Percentiles rank a stretch among this genome's conserved stretches.
phyloP scores from a whole-genome alignment of 2,329 filamentous ascomycete species.

The Scedosporium minutisporum region DNA sequence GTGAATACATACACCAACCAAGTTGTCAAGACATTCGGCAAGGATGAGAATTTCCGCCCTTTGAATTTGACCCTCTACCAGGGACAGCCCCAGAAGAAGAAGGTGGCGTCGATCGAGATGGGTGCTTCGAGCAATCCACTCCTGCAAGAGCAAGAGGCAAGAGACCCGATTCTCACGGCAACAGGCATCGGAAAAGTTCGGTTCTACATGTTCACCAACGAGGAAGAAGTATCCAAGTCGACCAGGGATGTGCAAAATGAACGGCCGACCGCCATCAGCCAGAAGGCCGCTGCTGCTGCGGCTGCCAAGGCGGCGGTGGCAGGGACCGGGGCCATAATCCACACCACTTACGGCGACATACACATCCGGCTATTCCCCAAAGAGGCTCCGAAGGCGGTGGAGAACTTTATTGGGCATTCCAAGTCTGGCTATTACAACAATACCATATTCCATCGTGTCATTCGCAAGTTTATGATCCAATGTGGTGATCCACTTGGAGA shows the following conservation, averaged over 20 bases:
- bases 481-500: conserved; percentile 77
- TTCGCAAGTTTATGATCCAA: conserved; percentile 98
- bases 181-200: conserved; percentile 81
- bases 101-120: conserved; percentile 90
- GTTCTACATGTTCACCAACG: conserved; percentile 98
- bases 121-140: conserved; percentile 90
- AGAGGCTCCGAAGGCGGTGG: conserved; percentile 85
- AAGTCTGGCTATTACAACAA: conserved; percentile 93
- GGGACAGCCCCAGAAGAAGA: conserved; percentile 89
- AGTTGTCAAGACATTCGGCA: conserved; percentile 80
- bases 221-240: conserved; percentile 71
- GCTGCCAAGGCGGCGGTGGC: conserved; percentile 58
- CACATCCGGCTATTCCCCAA: conserved; percentile 88
- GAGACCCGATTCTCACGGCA: conserved; percentile 79
- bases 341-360: conserved; percentile 91
- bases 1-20: conserved; percentile 93
- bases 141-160: conserved; percentile 79
- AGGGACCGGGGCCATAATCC: conserved; percentile 72
- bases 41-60: conserved; percentile 78
- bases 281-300: conserved; percentile 31
- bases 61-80: conserved; percentile 84
- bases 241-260: conserved; percentile 92
- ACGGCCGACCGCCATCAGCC: conserved; percentile 54
- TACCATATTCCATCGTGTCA: conserved; percentile 94
- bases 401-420: conserved; percentile 93